phyloP scores from a whole-genome alignment of 2,329 filamentous ascomycete species.

The Xylaria sp. region DNA sequence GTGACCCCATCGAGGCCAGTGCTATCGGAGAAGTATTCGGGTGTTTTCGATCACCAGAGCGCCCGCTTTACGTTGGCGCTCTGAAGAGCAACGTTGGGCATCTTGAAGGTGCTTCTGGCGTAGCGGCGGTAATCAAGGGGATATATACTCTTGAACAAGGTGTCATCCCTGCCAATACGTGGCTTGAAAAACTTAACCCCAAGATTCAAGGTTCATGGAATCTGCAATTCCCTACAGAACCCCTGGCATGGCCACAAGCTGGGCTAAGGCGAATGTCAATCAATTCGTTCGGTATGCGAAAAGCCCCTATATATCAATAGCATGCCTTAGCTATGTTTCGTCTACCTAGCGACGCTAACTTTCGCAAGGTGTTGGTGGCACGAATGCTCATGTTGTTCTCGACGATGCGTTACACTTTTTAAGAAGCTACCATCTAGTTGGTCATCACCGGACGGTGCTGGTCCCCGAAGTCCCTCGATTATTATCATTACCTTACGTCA shows the following conservation, averaged over 20 bases:
- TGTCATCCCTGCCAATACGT: constrained; percentile 39
- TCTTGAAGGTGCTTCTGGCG: constrained; percentile 36
- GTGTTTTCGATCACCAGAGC: constrained; percentile 22
- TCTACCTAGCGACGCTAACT: constrained; percentile 9
- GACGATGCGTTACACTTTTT: constrained; percentile 36
- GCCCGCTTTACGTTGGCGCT: constrained; percentile 37
- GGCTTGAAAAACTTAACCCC: constrained; percentile 36
- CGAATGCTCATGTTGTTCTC: constrained; percentile 35
- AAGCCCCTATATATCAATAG: neutral
- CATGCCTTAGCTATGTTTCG: neutral
- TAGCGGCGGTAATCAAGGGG: constrained; percentile 41
- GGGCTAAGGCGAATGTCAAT: constrained; percentile 40
- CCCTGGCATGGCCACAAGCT: constrained; percentile 33
- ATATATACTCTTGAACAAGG: constrained; percentile 39
- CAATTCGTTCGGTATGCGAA: constrained; percentile 37
- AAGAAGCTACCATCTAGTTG: constrained; percentile 26
- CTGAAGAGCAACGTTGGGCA: constrained; percentile 42
- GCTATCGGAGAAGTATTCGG: constrained; percentile 39
- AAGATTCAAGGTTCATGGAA: constrained; percentile 35
- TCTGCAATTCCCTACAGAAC: constrained; percentile 35
- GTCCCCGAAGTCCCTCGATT: neutral
- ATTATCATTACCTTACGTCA: neutral
- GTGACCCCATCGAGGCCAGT: constrained; percentile 53
- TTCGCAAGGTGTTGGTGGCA: constrained; percentile 31
- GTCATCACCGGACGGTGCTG: constrained; percentile 19